Conservation (phyloP, 352 stramenopile species). For the Phytopythium kandeliae region DNA sequence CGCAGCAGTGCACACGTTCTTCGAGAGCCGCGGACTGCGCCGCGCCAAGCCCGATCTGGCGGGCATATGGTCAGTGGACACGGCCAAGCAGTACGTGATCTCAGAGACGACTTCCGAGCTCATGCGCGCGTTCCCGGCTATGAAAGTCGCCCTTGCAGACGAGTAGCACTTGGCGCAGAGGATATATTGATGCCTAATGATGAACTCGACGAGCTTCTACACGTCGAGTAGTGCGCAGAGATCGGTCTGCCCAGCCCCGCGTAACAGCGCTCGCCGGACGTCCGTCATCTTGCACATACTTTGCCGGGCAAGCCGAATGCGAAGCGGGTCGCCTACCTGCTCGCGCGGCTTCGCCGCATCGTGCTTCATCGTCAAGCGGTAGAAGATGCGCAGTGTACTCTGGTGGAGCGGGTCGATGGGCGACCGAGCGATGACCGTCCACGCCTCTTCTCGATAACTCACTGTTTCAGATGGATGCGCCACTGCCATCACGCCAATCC, state of each 20-base stretch:
- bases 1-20: slow-evolving; percentile 62
- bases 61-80: slow-evolving; percentile 8
- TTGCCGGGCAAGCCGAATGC: background rate
- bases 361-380: background rate
- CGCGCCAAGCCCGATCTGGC: slow-evolving; percentile 5
- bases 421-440: background rate
- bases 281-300: background rate
- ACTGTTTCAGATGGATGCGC: background rate
- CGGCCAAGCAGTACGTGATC: slow-evolving; percentile 19
- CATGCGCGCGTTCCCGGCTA: slow-evolving; percentile 23
- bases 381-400: background rate
- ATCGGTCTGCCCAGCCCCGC: background rate
- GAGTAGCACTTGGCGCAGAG: background rate
- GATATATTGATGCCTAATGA: no score
- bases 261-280: background rate
- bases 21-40: slow-evolving; percentile 30
- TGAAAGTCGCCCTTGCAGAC: slow-evolving; percentile 9
- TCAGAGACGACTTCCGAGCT: slow-evolving; percentile 19
- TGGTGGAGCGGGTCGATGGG: background rate
- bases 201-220: background rate
- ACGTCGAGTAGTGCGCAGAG: background rate
- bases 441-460: background rate
- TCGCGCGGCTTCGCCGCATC: background rate
- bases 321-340: background rate
- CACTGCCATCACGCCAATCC: background rate